A percentile compares a stretch with the other conserved stretches of the same genome.
Evolutionary conservation across 1,139 yeast genomes (phyloP).

Genomic region (Yamadazyma mexicana): DNA sequence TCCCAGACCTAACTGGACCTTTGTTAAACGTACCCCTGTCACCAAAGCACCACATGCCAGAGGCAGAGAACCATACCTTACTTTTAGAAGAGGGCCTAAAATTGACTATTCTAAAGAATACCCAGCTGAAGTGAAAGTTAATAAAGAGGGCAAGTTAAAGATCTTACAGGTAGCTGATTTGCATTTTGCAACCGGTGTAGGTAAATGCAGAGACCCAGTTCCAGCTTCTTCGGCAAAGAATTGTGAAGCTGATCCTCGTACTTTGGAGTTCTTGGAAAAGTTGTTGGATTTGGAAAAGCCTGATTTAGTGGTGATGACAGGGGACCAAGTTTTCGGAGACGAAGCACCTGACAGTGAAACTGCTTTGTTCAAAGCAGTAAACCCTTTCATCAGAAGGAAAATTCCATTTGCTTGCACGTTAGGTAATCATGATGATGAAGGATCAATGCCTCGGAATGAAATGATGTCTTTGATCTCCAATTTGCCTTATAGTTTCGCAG

Average conservation of each 20-base stretch:
- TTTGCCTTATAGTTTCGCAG: constrained; percentile 68
- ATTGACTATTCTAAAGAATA: constrained; percentile 43
- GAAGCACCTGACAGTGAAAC: constrained; percentile 76
- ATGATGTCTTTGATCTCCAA: constrained; percentile 55
- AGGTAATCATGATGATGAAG: constrained; percentile 71
- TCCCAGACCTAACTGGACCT: constrained; percentile 72
- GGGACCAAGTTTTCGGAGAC: constrained; percentile 80
- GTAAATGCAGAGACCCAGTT: constrained; percentile 69
- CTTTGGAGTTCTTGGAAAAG: constrained; percentile 57
- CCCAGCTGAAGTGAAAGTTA: constrained; percentile 23
- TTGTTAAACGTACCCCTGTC: constrained; percentile 30
- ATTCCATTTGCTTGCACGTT: constrained; percentile 78
- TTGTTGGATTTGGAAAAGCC: constrained; percentile 75
- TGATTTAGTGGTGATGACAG: constrained; percentile 78
- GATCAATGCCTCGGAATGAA: constrained; percentile 54
- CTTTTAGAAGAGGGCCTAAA: constrained; percentile 53
- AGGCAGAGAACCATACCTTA: constrained; percentile 24
- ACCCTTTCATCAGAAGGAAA: constrained; percentile 61
- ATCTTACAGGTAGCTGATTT: constrained; percentile 85
- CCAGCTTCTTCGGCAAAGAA: constrained; percentile 42
- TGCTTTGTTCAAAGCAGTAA: constrained; percentile 72
- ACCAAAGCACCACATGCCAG: constrained; percentile 20
- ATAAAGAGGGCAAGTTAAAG: constrained; percentile 55
- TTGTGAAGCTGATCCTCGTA: constrained; percentile 76
- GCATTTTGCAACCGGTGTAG: constrained; percentile 70